Conservation (phyloP, 2,329 filamentous ascomycete genomes). For the Colletotrichum coccodes region DNA sequence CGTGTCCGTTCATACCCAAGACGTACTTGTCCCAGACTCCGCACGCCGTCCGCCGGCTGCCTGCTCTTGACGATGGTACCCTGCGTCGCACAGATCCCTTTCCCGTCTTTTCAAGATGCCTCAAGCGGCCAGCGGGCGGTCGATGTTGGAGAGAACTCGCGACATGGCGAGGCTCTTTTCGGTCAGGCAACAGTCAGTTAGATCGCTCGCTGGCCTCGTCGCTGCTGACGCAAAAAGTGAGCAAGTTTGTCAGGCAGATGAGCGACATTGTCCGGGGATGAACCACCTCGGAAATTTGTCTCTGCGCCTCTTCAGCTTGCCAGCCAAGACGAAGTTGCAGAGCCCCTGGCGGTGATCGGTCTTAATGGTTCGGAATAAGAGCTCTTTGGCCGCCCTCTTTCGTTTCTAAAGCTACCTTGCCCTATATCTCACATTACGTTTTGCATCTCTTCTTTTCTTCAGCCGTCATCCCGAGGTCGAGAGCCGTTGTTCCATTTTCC, state of each 20-base stretch:
- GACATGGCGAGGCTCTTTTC: neutral
- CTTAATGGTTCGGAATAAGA: conserved; percentile 3
- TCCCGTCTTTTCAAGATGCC: neutral
- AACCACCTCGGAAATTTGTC: too few relatives aligned
- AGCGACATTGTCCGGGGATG: too few relatives aligned
- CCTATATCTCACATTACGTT: conserved; percentile 4
- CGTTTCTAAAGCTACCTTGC: conserved; percentile 20
- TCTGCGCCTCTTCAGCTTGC: neutral
- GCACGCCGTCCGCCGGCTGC: too few relatives aligned
- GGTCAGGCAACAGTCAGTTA: neutral
- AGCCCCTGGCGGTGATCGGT: neutral
- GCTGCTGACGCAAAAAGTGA: neutral
- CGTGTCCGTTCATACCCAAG: neutral
- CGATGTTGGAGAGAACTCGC: neutral
- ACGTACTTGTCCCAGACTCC: neutral
- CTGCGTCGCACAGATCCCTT: neutral
- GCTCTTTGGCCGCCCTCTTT: conserved; percentile 6
- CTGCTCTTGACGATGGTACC: neutral
- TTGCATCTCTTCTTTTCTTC: neutral
- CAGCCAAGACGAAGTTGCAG: neutral
- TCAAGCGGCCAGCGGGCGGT: neutral
- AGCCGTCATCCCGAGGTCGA: neutral
- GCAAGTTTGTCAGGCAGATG: neutral
- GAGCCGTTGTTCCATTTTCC: neutral
- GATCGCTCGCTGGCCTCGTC: neutral